Percentiles rank a stretch among this genome's conserved stretches.
Evolutionary conservation across 176 grass and related monocot species (phyloP).

Genomic region (Ananas comosus): DNA sequence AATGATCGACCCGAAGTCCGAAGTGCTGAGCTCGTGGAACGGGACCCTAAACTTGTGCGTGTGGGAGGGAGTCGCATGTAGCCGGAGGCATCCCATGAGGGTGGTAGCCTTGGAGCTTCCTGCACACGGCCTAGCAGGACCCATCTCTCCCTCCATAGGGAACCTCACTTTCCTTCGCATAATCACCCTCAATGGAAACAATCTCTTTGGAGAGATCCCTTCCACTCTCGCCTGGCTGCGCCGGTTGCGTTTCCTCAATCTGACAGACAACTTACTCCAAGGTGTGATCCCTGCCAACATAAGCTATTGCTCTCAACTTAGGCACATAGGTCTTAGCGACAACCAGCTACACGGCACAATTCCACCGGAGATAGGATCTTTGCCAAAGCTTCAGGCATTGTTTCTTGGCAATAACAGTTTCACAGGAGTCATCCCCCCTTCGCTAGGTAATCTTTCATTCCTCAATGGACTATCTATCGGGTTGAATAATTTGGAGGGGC

Average conservation of each 20-base stretch:
- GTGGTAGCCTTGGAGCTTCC: constrained; percentile 12
- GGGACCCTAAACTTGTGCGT: background rate
- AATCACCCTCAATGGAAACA: no score
- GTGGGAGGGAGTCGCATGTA: constrained; percentile 25
- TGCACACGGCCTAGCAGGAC: background rate
- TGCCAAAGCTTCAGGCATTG: background rate
- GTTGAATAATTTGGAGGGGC: no score
- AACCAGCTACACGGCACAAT: constrained; percentile 26
- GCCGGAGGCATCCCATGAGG: background rate
- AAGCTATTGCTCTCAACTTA: constrained; percentile 16
- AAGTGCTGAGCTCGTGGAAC: constrained; percentile 6
- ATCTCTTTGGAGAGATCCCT: no score
- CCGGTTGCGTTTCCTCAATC: no score
- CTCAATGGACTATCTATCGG: background rate
- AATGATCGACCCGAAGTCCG: no score
- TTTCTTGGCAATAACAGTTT: constrained; percentile 1
- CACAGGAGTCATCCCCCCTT: constrained; percentile 25
- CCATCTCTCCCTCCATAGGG: constrained; percentile 9
- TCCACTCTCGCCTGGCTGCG: no score
- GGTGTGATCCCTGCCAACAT: no score
- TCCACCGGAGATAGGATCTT: background rate
- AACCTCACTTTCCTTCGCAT: no score
- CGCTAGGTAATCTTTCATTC: constrained; percentile 15
- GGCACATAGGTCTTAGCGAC: background rate
- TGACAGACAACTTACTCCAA: no score